Conservation (phyloP, 495 filamentous ascomycete genomes). For the Chaetomium tenue region DNA sequence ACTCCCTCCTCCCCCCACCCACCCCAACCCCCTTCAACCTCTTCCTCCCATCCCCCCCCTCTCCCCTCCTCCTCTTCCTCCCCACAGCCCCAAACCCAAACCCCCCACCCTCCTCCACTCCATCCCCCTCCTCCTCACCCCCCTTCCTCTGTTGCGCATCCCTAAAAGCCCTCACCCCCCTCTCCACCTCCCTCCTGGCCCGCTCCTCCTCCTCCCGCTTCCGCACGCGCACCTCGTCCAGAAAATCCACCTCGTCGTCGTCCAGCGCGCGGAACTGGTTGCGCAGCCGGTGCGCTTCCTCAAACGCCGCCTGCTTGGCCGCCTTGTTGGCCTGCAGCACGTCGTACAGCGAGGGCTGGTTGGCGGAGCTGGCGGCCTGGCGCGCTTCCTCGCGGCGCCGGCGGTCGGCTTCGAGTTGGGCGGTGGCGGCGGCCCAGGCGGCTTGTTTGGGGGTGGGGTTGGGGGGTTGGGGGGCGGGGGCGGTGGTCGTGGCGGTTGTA, state of each 20-base stretch:
- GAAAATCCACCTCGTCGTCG: slow-evolving; percentile 89
- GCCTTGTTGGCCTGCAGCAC: slow-evolving; percentile 92
- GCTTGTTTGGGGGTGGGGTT: slow-evolving; percentile 21
- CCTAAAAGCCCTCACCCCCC: slow-evolving; percentile 66
- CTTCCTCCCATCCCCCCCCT: slow-evolving; percentile 20
- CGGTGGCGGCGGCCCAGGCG: slow-evolving; percentile 71
- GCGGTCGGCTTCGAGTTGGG: slow-evolving; percentile 63
- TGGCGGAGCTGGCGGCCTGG: slow-evolving; percentile 44
- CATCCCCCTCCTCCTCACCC: slow-evolving; percentile 26
- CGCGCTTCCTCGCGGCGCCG: slow-evolving; percentile 58
- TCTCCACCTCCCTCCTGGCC: slow-evolving; percentile 69
- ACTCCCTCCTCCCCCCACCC: slow-evolving; percentile 6
- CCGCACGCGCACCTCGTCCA: slow-evolving; percentile 72
- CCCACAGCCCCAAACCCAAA: slow-evolving; percentile 18
- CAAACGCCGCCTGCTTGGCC: slow-evolving; percentile 94
- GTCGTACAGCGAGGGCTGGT: slow-evolving; percentile 70
- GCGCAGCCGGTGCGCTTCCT: slow-evolving; percentile 79
- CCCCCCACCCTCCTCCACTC: slow-evolving; percentile 20
- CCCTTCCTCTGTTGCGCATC: slow-evolving; percentile 15
- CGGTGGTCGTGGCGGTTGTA: slow-evolving; percentile 4
- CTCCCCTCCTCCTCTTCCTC: slow-evolving; percentile 28
- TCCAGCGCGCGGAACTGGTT: slow-evolving; percentile 95
- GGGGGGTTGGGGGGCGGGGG: slow-evolving; percentile 6
- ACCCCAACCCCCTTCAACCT: slow-evolving; percentile 24
- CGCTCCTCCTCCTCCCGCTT: slow-evolving; percentile 69